phyloP scores from a whole-genome alignment of 352 stramenopile species.

The Thalassiosira hispida region DNA sequence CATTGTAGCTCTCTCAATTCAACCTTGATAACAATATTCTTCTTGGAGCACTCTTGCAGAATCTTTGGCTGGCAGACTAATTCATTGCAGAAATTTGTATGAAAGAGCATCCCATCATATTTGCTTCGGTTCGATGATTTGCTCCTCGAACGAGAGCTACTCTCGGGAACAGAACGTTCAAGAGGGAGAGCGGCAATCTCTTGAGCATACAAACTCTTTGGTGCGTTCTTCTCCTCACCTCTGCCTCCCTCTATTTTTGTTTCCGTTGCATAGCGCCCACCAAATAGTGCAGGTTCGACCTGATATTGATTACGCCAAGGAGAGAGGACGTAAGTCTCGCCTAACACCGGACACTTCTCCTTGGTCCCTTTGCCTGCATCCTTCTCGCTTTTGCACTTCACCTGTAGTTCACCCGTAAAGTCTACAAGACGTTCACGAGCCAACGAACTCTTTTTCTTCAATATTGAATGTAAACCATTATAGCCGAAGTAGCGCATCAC shows the following conservation, averaged over 20 bases:
- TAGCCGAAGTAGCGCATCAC: constrained; percentile 87
- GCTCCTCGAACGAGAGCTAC: constrained; percentile 35
- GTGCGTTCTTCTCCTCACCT: background rate
- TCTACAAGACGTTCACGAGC: constrained; percentile 78
- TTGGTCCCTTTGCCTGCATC: constrained; percentile 31
- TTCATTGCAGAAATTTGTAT: constrained; percentile 85
- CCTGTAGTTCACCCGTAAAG: constrained; percentile 80
- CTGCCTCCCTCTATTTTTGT: constrained; percentile 4
- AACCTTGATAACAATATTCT: constrained; percentile 81
- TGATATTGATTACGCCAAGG: constrained; percentile 60
- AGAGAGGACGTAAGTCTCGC: constrained; percentile 58
- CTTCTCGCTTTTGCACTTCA: constrained; percentile 53
- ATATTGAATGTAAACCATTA: constrained; percentile 80
- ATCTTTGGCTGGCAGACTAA: constrained; percentile 76
- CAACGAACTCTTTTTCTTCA: constrained; percentile 77
- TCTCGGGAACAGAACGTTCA: constrained; percentile 40
- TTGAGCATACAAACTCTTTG: constrained; percentile 67
- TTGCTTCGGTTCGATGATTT: constrained; percentile 40
- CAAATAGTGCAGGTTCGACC: constrained; percentile 69
- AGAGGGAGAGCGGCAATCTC: constrained; percentile 75
- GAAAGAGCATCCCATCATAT: constrained; percentile 52
- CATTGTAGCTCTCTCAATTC: constrained; percentile 78
- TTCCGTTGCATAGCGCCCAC: constrained; percentile 59
- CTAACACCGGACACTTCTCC: constrained; percentile 41
- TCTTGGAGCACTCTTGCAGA: constrained; percentile 76